These are phyloP conservation scores for Effrenium voratum DNA, from an alignment of 73 alveolate genomes.

Conservation along the genomic window DNA sequence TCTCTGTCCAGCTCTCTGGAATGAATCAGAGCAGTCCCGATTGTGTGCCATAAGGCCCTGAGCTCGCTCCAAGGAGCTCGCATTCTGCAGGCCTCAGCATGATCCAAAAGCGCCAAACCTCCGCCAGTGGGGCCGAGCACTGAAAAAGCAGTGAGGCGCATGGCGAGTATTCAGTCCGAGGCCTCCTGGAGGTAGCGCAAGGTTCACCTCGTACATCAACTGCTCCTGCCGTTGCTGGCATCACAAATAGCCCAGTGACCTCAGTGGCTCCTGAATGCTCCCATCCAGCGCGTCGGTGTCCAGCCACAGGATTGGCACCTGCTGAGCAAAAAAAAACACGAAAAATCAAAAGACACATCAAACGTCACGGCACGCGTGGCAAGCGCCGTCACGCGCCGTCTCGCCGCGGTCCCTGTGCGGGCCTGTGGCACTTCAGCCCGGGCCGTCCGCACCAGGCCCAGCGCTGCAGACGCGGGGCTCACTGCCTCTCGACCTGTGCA, in stretches of 20 bases:
- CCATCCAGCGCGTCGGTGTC: conserved; percentile 76
- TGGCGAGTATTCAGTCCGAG: too few relatives aligned
- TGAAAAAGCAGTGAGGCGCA: too few relatives aligned
- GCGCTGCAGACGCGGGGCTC: conserved; percentile 38
- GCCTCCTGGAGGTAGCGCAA: conserved; percentile 88
- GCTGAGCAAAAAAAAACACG: neutral
- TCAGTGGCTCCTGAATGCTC: conserved; percentile 10
- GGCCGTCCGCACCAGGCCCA: conserved; percentile 66
- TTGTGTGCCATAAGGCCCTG: conserved; percentile 80
- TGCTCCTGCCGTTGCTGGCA: neutral
- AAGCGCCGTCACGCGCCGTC: neutral
- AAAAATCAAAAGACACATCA: too few relatives aligned
- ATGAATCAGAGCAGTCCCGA: conserved; percentile 44
- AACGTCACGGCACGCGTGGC: neutral
- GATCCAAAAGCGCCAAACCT: neutral
- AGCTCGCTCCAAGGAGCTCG: conserved; percentile 61
- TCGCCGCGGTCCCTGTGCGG: neutral
- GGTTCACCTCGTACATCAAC: conserved; percentile 56
- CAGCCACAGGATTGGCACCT: conserved; percentile 92
- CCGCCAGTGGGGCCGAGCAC: neutral
- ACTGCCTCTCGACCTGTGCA: conserved; percentile 40
- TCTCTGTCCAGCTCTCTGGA: too few relatives aligned
- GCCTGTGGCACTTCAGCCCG: conserved; percentile 83
- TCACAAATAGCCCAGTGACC: neutral
- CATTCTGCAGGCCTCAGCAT: conserved; percentile 42